phyloP scores from a whole-genome alignment of 345 rosid species.

The Camelina laxa region DNA sequence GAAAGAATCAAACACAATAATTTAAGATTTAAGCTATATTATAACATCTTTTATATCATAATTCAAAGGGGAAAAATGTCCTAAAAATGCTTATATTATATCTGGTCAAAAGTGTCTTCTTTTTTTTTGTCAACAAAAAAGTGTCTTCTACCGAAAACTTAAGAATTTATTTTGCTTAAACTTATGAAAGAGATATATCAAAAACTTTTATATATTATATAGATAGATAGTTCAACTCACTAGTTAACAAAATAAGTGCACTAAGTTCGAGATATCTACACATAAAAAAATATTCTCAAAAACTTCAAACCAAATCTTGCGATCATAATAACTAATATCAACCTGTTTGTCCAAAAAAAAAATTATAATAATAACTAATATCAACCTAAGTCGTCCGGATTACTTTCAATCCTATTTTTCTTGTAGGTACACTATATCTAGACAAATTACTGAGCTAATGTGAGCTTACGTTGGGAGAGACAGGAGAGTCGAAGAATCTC shows the following conservation, averaged over 20 bases:
- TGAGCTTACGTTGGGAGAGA: slow-evolving; percentile 66
- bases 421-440: neutral
- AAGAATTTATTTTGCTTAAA: neutral
- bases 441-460: neutral
- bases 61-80: neutral
- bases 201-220: neutral
- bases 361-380: neutral
- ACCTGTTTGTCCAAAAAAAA: no score
- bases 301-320: slow-evolving; percentile 19
- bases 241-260: slow-evolving; percentile 5
- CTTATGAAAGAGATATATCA: neutral
- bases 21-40: neutral
- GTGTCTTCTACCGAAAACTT: neutral
- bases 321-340: neutral
- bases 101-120: neutral
- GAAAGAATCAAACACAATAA: neutral
- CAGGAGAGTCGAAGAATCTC: slow-evolving; percentile 53
- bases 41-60: no score
- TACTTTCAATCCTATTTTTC: slow-evolving; percentile 2
- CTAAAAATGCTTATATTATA: neutral
- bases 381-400: neutral
- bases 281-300: neutral
- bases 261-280: slow-evolving; percentile 13
- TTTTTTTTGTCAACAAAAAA: no score
- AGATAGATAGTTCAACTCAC: neutral